Conservation (phyloP, 2,329 filamentous ascomycete species). For the Arthrobotrys musiformis region DNA sequence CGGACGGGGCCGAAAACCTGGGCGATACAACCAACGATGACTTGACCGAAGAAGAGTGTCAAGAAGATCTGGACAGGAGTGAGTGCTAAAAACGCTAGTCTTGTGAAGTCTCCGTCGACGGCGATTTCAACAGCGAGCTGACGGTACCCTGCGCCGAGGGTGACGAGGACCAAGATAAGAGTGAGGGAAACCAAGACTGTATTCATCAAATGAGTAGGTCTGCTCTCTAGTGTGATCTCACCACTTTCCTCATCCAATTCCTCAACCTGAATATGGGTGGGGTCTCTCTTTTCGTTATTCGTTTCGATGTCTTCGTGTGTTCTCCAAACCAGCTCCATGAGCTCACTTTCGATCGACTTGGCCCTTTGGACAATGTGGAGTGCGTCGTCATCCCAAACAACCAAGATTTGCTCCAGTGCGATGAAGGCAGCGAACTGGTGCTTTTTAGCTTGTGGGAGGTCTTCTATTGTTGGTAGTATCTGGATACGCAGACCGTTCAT, state of each 20-base stretch:
- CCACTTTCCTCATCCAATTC: slow-evolving; percentile 79
- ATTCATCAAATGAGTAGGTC: slow-evolving; percentile 76
- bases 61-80: slow-evolving; percentile 81
- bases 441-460: slow-evolving; percentile 76
- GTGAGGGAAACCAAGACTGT: slow-evolving; percentile 75
- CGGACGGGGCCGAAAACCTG: slow-evolving; percentile 80
- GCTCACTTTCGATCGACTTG: slow-evolving; percentile 77
- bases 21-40: slow-evolving; percentile 78
- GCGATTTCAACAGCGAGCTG: slow-evolving; percentile 75
- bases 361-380: slow-evolving; percentile 76
- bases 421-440: slow-evolving; percentile 85
- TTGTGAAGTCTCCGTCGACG: slow-evolving; percentile 72
- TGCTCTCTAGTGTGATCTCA: slow-evolving; percentile 72
- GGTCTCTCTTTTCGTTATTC: slow-evolving; percentile 67
- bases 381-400: slow-evolving; percentile 86
- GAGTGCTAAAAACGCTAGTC: slow-evolving; percentile 73
- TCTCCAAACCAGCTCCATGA: slow-evolving; percentile 82
- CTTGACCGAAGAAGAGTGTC: slow-evolving; percentile 82
- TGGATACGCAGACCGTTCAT: slow-evolving; percentile 81
- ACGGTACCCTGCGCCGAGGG: slow-evolving; percentile 76
- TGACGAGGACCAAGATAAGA: slow-evolving; percentile 72
- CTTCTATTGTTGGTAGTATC: slow-evolving; percentile 76
- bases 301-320: slow-evolving; percentile 69
- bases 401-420: slow-evolving; percentile 74
- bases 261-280: slow-evolving; percentile 62